Evolutionary conservation across 495 filamentous ascomycete species (phyloP).

Genomic region (Wilcoxina mikolae): DNA sequence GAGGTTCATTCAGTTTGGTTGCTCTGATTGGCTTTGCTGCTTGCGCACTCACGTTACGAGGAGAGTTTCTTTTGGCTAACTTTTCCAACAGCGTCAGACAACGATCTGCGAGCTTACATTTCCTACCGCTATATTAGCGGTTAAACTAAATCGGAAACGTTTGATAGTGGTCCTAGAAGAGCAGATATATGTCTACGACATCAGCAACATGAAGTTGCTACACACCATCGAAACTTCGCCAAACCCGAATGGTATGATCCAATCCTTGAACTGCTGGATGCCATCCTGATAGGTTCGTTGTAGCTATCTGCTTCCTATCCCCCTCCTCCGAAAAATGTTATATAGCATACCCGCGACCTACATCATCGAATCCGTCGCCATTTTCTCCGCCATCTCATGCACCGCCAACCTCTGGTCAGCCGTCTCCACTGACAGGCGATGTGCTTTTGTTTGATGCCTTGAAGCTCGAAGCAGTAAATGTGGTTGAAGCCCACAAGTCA

Average conservation of each 20-base stretch:
- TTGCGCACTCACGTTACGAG: not conserved
- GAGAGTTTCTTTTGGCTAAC: too few relatives aligned
- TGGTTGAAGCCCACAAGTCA: slow-evolving; percentile 87
- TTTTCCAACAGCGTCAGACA: slow-evolving; percentile 53
- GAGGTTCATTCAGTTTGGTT: too few relatives aligned
- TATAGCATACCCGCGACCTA: slow-evolving; percentile 86
- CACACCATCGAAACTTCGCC: slow-evolving; percentile 84
- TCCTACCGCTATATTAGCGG: slow-evolving; percentile 80
- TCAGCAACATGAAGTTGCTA: slow-evolving; percentile 89
- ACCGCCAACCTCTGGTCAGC: slow-evolving; percentile 57
- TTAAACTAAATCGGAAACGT: slow-evolving; percentile 84
- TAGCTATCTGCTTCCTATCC: slow-evolving; percentile 80
- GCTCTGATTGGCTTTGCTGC: too few relatives aligned
- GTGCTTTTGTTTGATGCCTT: slow-evolving; percentile 81
- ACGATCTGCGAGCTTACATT: slow-evolving; percentile 98
- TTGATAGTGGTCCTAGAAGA: slow-evolving; percentile 87
- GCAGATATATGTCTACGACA: slow-evolving; percentile 94
- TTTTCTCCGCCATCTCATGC: slow-evolving; percentile 64
- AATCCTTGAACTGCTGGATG: not conserved
- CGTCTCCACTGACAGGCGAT: slow-evolving; percentile 76
- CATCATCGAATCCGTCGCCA: slow-evolving; percentile 45
- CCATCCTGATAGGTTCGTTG: slow-evolving; percentile 11
- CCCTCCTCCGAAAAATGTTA: slow-evolving; percentile 92
- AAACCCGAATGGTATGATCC: slow-evolving; percentile 53
- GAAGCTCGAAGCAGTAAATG: slow-evolving; percentile 78